Evolutionary conservation across 1,284 basidiomycete species (phyloP).

Genomic region (Ganoderma leucocontextum): DNA sequence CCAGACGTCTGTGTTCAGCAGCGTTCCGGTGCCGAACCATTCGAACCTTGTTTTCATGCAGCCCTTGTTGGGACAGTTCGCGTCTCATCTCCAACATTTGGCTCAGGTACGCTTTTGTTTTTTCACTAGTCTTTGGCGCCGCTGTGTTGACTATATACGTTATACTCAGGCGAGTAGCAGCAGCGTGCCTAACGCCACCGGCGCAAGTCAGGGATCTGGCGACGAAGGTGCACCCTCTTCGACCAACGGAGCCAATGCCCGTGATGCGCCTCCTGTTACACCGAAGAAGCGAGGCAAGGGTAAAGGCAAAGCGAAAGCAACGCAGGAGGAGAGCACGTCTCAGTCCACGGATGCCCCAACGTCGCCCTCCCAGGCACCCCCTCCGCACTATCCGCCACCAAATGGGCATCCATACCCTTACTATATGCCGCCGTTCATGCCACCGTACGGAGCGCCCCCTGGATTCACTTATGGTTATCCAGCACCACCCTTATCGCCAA

Average conservation of each 20-base stretch:
- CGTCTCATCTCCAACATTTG: constrained; percentile 17
- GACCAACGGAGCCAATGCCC: background rate
- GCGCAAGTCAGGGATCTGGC: background rate
- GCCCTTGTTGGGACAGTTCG: constrained; percentile 32
- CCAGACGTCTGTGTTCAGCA: constrained; percentile 17
- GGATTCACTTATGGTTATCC: constrained; percentile 33
- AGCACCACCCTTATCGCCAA: constrained; percentile 16
- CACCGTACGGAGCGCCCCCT: constrained; percentile 36
- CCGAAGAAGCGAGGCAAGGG: constrained; percentile 28
- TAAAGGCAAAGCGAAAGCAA: constrained; percentile 18
- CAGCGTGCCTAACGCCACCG: background rate
- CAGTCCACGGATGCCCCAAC: background rate
- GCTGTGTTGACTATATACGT: background rate
- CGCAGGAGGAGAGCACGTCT: background rate
- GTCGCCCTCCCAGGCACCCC: constrained; percentile 6
- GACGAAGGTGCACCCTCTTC: background rate
- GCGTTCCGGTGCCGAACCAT: constrained; percentile 10
- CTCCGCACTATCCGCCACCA: constrained; percentile 18
- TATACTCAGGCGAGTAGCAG: background rate
- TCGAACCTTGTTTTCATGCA: constrained; percentile 37
- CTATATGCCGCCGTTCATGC: constrained; percentile 45
- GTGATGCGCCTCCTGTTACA: background rate
- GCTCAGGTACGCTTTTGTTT: constrained; percentile 11
- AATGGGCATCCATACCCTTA: constrained; percentile 43
- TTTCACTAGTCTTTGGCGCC: background rate